phyloP scores from a whole-genome alignment of 805 yeast species.

The Pichia nanzhaoensis region DNA sequence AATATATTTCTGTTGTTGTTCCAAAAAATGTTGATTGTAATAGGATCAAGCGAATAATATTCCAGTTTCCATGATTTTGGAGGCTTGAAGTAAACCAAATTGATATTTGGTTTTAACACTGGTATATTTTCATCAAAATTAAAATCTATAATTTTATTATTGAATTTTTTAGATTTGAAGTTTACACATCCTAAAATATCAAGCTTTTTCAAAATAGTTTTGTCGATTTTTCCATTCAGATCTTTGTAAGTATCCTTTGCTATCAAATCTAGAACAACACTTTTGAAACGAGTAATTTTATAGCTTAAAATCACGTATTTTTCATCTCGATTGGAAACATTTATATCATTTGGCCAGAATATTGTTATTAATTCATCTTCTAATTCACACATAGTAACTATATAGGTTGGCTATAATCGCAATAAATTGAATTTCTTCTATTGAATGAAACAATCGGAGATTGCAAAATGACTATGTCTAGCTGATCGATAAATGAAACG shows the following conservation, averaged over 20 bases:
- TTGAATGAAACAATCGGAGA: conserved; percentile 7
- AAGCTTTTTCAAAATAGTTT: conserved; percentile 19
- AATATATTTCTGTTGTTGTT: conserved; percentile 15
- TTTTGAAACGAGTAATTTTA: conserved; percentile 16
- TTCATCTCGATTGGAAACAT: conserved; percentile 3
- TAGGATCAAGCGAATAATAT: conserved; percentile 70
- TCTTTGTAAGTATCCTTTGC: conserved; percentile 14
- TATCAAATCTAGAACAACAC: conserved; percentile 24
- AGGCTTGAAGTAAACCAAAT: conserved; percentile 52
- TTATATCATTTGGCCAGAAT: conserved; percentile 30
- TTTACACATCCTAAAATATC: conserved; percentile 25
- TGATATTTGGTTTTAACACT: conserved; percentile 16
- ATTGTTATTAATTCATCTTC: conserved; percentile 11
- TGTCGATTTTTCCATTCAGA: conserved; percentile 13
- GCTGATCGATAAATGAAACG: neutral
- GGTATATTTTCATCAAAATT: conserved; percentile 15
- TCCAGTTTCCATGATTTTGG: conserved; percentile 70
- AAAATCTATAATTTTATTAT: conserved; percentile 14
- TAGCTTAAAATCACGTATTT: conserved; percentile 26
- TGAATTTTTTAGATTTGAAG: conserved; percentile 12
- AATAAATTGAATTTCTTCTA: conserved; percentile 16
- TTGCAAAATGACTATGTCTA: conserved; percentile 1
- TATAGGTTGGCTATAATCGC: neutral
- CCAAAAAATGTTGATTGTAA: conserved; percentile 50
- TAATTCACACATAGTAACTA: neutral